phyloP scores from a whole-genome alignment of 345 rosid species.

The Populus deltoides region DNA sequence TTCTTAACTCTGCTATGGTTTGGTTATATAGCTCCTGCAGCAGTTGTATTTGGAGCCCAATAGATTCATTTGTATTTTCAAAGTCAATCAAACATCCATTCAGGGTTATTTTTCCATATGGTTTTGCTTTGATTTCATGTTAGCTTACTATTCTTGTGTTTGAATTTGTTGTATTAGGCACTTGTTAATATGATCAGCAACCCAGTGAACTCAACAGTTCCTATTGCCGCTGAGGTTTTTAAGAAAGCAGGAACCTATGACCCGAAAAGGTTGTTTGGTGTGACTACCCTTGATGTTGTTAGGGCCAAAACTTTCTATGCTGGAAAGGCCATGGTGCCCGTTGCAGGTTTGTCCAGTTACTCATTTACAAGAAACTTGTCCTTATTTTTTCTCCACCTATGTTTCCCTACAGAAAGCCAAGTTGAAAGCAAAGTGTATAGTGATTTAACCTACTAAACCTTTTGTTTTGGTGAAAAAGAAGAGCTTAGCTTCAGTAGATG shows the following conservation, averaged over 20 bases:
- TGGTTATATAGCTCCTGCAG: background rate
- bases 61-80: background rate
- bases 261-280: conserved; percentile 68
- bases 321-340: conserved; percentile 59
- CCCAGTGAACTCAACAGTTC: conserved; percentile 81
- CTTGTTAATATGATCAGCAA: conserved; percentile 78
- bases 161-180: conserved; percentile 37
- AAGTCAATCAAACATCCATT: background rate
- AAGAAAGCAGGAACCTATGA: conserved; percentile 74
- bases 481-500: background rate
- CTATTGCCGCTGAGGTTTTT: conserved; percentile 73
- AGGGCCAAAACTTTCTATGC: conserved; percentile 85
- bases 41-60: background rate
- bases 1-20: background rate
- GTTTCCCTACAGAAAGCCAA: background rate
- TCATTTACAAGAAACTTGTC: background rate
- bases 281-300: conserved; percentile 81
- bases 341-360: conserved; percentile 47
- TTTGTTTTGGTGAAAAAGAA: background rate
- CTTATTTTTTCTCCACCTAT: background rate
- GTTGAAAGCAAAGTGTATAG: background rate
- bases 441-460: background rate
- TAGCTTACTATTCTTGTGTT: background rate
- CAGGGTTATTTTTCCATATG: background rate
- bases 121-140: background rate